Evolutionary conservation across 2,329 filamentous ascomycete species (phyloP), one percentile per base, ranked within the genome.

Genomic region (Periconia macrospinosa): DNA sequence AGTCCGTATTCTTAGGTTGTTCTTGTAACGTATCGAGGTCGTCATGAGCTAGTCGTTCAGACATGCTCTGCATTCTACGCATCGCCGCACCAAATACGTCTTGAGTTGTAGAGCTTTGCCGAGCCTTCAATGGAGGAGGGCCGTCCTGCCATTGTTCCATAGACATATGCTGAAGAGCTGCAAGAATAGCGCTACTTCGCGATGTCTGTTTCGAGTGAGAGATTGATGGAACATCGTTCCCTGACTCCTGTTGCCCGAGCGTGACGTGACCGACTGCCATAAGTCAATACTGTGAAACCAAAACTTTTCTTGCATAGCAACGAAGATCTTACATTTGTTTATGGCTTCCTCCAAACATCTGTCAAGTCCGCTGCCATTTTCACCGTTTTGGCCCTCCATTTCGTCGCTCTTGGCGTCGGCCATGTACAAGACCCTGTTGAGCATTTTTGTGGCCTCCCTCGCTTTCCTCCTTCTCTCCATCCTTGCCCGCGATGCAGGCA

Each of bases 391-490:
- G 18, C 19, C 42, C 10, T 41, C 49, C 15, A 41, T 30, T 6
- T 30, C n/a, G n/a, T 35, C 33, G 20, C 49, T 51, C 42, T 51
- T 33, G 7, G 20, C 43, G 19, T 51, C 40, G 7, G 49, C 33
- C 17, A 27, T 7, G 35, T 41, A 14, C n/a, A 27, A 3, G 5
- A 37, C 42, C 15, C 6, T 30, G 15, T 43, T n/a, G 17, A 35
- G 15, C 11, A 14, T 19, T 2, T 30, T 20, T 11, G 15, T 45
- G 19, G 18, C 42, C 40, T 41, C 42, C 19, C 49, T 20, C 17
- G 33, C 43, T 20, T 41, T 51, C 20, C n/a, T 51, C 33, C 49
- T 30, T n/a, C 49, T 33, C 30, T 46, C 42, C 23, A 41, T 41
- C 14, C 49, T 45, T 11, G 49, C 48, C 17, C 23, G 30, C 14